Percentiles rank a stretch among this genome's conserved stretches.
Evolutionary conservation across 768 basidiomycete species (phyloP).

Genomic region (Leccinum subgranulosum): DNA sequence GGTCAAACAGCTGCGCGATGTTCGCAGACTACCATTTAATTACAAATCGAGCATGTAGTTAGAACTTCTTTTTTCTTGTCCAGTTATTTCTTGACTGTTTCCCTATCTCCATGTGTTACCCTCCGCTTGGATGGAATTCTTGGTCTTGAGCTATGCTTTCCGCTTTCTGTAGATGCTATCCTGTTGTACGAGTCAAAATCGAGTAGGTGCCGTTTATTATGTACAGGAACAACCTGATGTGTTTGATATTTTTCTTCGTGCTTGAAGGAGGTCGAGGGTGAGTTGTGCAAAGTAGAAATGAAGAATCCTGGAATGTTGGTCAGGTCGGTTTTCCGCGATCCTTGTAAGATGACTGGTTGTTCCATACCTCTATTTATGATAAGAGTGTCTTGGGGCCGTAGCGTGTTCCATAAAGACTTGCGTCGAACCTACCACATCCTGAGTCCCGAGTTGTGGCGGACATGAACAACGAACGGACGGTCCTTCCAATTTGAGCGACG

Average conservation of each 20-base stretch:
- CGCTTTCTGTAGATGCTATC: slow-evolving; percentile 2
- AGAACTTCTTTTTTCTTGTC: neutral
- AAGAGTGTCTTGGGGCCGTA: neutral
- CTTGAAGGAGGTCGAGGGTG: neutral
- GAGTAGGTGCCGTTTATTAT: neutral
- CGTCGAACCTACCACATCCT: neutral
- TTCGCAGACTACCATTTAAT: slow-evolving; percentile 19
- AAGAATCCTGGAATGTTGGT: neutral
- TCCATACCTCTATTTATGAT: neutral
- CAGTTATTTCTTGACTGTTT: neutral
- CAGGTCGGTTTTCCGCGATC: neutral
- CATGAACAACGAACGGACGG: neutral
- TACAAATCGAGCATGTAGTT: slow-evolving; percentile 8
- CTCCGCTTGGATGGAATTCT: neutral
- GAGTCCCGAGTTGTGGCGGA: neutral
- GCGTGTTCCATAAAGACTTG: neutral
- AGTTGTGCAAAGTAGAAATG: neutral
- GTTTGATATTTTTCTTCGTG: neutral
- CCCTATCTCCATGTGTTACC: neutral
- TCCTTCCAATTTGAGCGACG: slow-evolving; percentile 15
- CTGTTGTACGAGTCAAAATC: slow-evolving; percentile 1
- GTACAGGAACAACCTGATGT: slow-evolving; percentile 5
- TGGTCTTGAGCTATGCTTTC: slow-evolving; percentile 2
- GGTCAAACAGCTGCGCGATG: slow-evolving; percentile 27
- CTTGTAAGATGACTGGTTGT: neutral